A percentile compares a stretch with the other conserved stretches of the same genome.
phyloP scores from a whole-genome alignment of 805 yeast genomes.

The Candida coleopterorum region DNA sequence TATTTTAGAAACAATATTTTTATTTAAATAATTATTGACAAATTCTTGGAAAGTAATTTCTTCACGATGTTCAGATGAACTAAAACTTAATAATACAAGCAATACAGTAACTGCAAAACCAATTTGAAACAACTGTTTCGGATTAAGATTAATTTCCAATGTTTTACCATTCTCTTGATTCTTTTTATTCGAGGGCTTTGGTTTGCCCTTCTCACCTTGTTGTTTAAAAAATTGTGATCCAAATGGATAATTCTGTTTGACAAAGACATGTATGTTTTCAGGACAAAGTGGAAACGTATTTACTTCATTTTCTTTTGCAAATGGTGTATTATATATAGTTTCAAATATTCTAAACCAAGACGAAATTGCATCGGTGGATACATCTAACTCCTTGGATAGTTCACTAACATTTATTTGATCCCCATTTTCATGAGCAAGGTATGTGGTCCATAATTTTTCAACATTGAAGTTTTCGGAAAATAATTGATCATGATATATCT shows the following conservation, averaged over 20 bases:
- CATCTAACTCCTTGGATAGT: slow-evolving; percentile 3
- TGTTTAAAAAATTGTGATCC: slow-evolving; percentile 4
- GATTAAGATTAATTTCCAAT: slow-evolving; percentile 19
- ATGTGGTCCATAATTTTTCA: slow-evolving; percentile 16
- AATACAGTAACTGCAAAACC: slow-evolving; percentile 27
- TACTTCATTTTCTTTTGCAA: slow-evolving; percentile 14
- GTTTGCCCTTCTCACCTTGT: slow-evolving; percentile 1
- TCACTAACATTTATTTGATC: slow-evolving; percentile 11
- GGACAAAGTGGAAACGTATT: slow-evolving; percentile 26
- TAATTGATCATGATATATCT: slow-evolving; percentile 23
- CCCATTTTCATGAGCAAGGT: slow-evolving; percentile 12
- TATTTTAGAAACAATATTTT: slow-evolving; percentile 69
- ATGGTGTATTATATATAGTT: slow-evolving; percentile 21
- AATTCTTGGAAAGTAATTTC: slow-evolving; percentile 93
- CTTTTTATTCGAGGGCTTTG: slow-evolving; percentile 7
- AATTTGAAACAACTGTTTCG: slow-evolving; percentile 24
- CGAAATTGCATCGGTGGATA: slow-evolving; percentile 11
- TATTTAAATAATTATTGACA: slow-evolving; percentile 65
- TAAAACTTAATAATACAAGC: not conserved
- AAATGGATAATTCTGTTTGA: slow-evolving; percentile 1
- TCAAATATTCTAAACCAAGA: slow-evolving; percentile 30
- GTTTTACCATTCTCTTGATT: slow-evolving; percentile 7
- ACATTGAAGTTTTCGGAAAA: slow-evolving; percentile 22
- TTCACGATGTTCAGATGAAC: slow-evolving; percentile 14
- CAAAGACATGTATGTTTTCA: slow-evolving; percentile 15